Base-by-base conservation (phyloP, 371 early-diverging fungal genomes). In the Parasitella parasitica region DNA sequence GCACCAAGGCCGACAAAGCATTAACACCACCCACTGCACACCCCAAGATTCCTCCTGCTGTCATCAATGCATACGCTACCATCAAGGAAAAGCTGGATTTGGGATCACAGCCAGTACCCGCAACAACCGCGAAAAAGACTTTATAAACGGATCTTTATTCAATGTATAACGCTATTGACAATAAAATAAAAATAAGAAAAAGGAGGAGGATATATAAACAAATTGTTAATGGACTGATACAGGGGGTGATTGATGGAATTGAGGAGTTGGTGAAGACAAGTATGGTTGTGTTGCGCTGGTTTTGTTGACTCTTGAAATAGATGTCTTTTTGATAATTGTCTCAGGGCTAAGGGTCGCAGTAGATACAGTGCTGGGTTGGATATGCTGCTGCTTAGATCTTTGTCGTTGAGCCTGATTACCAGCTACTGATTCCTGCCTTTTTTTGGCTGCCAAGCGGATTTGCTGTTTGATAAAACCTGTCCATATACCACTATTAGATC, bases 391-490 rank as follows among this genome's bases (percentile, higher is more conserved):
- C 8, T 32, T 53, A 13, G 41, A 20, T 59, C 18, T 59, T 46
- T 49, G 35, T 37, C 18, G 36, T 59, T 39, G 60, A 18, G 39
- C n/a, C 24, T 50, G 51, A 20, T 37, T 59, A n/a, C 12, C 16
- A n/a, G 3, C 30, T 22, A 28, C 13, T 30, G n/a, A n/a, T 9
- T 16, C 36, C 27, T 51, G 24, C 16, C 38, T 38, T 46, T 38
- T 49, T 11, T 22, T 43, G 43, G 20, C 41, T 13, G 38, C 54
- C n/a, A 63, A 26, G 4, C 69, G 48, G 2, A 69, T 51, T 39
- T 72, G 73, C 34, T 72, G 73, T 18, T 58, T 32, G 32, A 72
- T 72, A 26, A 72, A 72, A 1, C 73, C 73, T 72, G 35, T 8
- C 6, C 28, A 22, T 3, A 37, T 27, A 26, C 13, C 32, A 5